Evolutionary conservation across 768 basidiomycete genomes (phyloP), one percentile per base, ranked within the genome.

Genomic region (Daedaleopsis nitida): DNA sequence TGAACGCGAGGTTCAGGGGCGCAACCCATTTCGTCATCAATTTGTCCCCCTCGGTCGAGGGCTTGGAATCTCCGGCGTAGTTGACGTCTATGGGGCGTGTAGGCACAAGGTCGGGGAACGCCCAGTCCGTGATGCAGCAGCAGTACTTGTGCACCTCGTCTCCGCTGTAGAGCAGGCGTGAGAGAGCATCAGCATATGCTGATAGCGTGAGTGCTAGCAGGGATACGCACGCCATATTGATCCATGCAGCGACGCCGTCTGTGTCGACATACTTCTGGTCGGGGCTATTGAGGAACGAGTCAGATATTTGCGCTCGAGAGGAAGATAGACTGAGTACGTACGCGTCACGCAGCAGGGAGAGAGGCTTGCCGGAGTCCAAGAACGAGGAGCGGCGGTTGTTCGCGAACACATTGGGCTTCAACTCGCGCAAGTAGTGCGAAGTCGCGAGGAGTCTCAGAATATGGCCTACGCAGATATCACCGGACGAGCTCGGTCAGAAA

Each of bases 391-490:
- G 78, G 32, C 89, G 80, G 67, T 87, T 92, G 56, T 83, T 78
- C 7, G 88, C 77, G 66, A 92, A 93, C 8, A 86, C 83, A 68
- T 91, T 81, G 7, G 89, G 89, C 17, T 79, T 76, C 2, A 83
- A 76, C 71, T 93, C 91, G 47, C 80, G 78, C 35, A 91, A 76
- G 55, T 91, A 81, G 70, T 92, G 89, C 68, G 91, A 88, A 0
- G 90, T 89, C 13, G 90, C 89, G 42, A 92, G 80, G 23, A 91
- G 77, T 47, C 91, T 86, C 48, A 93, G 79, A 37, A 83, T 80
- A 67, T 91, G 91, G 1, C 85, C 89, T 91, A 32, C n/a, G n/a
- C n/a, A 32, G 7, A 7, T 32, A 32, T 3, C 27, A 32, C n/a
- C n/a, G n/a, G n/a, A n/a, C n/a, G n/a, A n/a, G n/a, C n/a, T n/a